Percentiles rank a stretch among this genome's conserved stretches.
Conservation (phyloP, 441 rosid genomes). For the Populus hybrid region DNA sequence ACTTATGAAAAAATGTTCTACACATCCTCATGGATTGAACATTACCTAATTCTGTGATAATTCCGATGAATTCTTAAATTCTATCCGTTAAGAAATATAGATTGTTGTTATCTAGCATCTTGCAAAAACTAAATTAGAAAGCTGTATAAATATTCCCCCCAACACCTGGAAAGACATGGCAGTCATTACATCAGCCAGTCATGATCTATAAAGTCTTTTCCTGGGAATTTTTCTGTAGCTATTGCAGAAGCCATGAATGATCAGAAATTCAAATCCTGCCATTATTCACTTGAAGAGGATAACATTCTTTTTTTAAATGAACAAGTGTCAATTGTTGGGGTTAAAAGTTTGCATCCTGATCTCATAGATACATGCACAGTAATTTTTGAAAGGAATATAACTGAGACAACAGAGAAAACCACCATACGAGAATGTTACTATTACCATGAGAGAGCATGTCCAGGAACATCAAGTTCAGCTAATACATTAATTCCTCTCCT, state of each 20-base stretch:
- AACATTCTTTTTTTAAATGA: neutral
- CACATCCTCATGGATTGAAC: neutral
- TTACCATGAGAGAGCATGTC: slow-evolving; percentile 74
- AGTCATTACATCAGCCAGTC: neutral
- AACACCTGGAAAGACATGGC: no score
- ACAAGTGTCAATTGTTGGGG: no score
- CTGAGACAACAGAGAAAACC: neutral
- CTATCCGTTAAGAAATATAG: no score
- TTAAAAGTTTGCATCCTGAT: neutral
- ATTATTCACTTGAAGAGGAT: neutral
- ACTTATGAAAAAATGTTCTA: neutral
- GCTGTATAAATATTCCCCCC: neutral
- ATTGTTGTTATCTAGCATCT: neutral
- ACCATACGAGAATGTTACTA: neutral
- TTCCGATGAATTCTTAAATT: no score
- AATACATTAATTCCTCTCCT: slow-evolving; percentile 59
- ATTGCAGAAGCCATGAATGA: neutral
- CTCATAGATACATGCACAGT: neutral
- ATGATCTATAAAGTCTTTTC: neutral
- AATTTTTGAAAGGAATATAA: neutral
- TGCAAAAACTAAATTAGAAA: neutral
- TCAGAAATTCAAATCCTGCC: neutral
- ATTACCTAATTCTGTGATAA: neutral
- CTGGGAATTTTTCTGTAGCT: neutral
- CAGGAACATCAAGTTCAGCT: slow-evolving; percentile 80